These are phyloP conservation scores for Aspergillus kassunensis DNA, from an alignment of 495 filamentous ascomycete genomes.

Conservation along the genomic window DNA sequence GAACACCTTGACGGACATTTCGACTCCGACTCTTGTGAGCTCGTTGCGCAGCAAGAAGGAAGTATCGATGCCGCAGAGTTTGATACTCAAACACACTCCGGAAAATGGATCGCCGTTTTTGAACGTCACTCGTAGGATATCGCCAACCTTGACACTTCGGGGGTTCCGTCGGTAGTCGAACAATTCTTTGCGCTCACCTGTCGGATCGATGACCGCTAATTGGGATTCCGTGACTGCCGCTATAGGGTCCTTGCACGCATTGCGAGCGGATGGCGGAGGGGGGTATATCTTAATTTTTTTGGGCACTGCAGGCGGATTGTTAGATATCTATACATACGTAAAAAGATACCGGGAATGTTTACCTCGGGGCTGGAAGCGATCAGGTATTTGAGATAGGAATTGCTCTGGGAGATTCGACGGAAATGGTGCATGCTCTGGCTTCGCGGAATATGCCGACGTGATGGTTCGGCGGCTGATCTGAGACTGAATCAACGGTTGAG, in stretches of 20 bases:
- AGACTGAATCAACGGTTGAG: conserved; percentile 44
- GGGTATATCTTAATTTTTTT: conserved; percentile 52
- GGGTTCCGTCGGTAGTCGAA: conserved; percentile 69
- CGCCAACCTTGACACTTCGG: conserved; percentile 72
- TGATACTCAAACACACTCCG: conserved; percentile 80
- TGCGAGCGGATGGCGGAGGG: conserved; percentile 44
- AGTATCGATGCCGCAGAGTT: conserved; percentile 79
- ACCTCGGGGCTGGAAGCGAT: conserved; percentile 35
- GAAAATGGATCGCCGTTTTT: conserved; percentile 84
- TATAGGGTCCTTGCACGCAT: conserved; percentile 57
- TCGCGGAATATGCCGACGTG: conserved; percentile 37
- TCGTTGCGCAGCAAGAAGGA: conserved; percentile 79
- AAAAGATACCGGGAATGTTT: background rate
- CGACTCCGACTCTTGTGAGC: conserved; percentile 78
- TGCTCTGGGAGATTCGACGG: conserved; percentile 37
- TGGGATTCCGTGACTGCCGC: conserved; percentile 58
- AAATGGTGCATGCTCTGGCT: conserved; percentile 34
- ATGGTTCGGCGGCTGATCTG: conserved; percentile 37
- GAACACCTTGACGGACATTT: conserved; percentile 97
- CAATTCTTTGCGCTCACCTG: conserved; percentile 71
- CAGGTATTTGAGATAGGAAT: conserved; percentile 43
- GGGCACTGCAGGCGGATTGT: conserved; percentile 17
- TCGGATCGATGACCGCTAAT: conserved; percentile 73
- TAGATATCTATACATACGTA: background rate
- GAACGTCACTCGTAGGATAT: conserved; percentile 85